Evolutionary conservation across 2,329 filamentous ascomycete species (phyloP).

Genomic region (Hirsutella thompsonii): DNA sequence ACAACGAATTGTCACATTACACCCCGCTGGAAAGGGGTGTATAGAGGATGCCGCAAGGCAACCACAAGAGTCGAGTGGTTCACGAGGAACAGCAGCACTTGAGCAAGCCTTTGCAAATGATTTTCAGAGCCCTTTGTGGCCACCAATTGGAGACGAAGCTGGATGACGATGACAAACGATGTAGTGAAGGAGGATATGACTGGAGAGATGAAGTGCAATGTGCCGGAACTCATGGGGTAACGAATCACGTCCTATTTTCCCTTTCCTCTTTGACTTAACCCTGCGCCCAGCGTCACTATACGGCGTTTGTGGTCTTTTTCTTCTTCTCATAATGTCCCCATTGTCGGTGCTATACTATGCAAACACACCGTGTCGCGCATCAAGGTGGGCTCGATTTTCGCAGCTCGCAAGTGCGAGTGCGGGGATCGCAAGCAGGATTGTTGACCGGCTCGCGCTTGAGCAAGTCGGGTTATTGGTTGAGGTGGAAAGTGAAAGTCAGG

Average conservation of each 20-base stretch:
- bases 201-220: not conserved
- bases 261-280: not conserved
- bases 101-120: slow-evolving; percentile 1
- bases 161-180: slow-evolving; percentile 1
- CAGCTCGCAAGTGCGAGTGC: no score
- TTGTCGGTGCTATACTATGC: no score
- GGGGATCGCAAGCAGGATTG: no score
- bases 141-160: not conserved
- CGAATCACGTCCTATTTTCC: slow-evolving; percentile 1
- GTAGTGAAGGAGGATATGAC: not conserved
- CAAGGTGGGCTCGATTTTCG: no score
- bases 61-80: not conserved
- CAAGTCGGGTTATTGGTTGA: no score
- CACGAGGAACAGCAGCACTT: slow-evolving; percentile 4
- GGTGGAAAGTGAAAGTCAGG: no score
- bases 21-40: not conserved
- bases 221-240: not conserved
- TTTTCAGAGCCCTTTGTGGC: not conserved
- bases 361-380: no score
- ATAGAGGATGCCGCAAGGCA: not conserved
- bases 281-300: not conserved
- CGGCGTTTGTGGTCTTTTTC: no score
- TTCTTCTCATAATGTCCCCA: no score
- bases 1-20: not conserved
- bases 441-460: no score